Conservation (phyloP, 208 protist genomes). For the Leishmania amazonensis region DNA sequence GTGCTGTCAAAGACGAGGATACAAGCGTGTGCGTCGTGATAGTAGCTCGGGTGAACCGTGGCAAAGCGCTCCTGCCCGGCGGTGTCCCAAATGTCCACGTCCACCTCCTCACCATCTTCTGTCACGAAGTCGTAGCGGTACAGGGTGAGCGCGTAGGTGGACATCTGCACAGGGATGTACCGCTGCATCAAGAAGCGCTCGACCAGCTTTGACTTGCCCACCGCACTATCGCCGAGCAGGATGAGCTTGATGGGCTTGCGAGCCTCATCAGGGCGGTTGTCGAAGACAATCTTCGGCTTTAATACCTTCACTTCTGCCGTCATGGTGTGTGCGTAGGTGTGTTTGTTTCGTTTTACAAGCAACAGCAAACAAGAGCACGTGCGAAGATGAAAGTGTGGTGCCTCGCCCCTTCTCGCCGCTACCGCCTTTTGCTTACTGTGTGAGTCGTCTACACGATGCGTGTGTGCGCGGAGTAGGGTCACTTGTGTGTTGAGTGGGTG, state of each 20-base stretch:
- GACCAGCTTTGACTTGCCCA: conserved; percentile 96
- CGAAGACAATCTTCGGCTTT: conserved; percentile 72
- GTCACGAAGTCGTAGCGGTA: conserved; percentile 90
- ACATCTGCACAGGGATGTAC: conserved; percentile 93
- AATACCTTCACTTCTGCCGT: conserved; percentile 34
- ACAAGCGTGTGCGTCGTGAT: conserved; percentile 93
- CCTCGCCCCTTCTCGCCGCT: background rate
- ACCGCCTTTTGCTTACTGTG: background rate
- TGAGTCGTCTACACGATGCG: background rate
- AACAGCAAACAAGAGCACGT: conserved; percentile 1
- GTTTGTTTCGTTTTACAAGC: background rate
- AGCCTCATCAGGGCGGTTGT: conserved; percentile 73
- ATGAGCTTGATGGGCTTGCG: conserved; percentile 94
- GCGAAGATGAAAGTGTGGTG: background rate
- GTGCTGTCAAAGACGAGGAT: conserved; percentile 96
- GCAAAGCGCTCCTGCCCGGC: conserved; percentile 94
- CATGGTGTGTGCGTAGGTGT: background rate
- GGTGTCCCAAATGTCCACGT: conserved; percentile 94
- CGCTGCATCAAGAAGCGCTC: conserved; percentile 96
- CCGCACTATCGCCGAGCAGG: conserved; percentile 95
- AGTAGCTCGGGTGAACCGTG: conserved; percentile 95
- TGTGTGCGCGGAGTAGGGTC: background rate
- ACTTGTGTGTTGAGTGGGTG: background rate
- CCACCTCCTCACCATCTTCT: conserved; percentile 67
- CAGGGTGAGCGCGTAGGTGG: conserved; percentile 94